These are phyloP conservation scores for Zanthoxylum bungeanum DNA, from an alignment of 345 rosid genomes.

Conservation along the genomic window DNA sequence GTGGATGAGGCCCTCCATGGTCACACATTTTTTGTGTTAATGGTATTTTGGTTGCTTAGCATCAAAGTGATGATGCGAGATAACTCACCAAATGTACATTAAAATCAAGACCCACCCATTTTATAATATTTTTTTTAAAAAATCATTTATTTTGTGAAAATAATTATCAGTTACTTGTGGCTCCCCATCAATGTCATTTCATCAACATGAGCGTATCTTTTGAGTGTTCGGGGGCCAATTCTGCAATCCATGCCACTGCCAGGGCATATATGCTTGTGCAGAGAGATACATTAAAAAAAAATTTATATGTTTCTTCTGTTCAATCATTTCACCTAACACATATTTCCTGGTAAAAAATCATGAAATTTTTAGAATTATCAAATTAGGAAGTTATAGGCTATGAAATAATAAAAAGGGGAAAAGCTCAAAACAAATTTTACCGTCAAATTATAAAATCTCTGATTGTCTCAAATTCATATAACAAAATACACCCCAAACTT, in stretches of 20 bases:
- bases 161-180: background rate
- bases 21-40: background rate
- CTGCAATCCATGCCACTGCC: background rate
- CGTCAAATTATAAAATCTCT: too few relatives aligned
- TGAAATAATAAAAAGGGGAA: background rate
- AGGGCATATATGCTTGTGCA: background rate
- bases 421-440: background rate
- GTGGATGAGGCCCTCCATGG: background rate
- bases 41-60: background rate
- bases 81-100: background rate
- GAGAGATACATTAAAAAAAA: background rate
- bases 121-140: too few relatives aligned
- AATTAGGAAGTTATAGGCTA: too few relatives aligned
- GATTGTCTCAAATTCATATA: too few relatives aligned
- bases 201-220: background rate
- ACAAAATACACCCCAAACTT: too few relatives aligned
- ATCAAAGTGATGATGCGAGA: background rate
- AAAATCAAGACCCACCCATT: background rate
- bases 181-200: background rate
- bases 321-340: background rate
- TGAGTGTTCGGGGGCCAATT: background rate
- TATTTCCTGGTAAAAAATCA: background rate
- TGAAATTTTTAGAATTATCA: too few relatives aligned
- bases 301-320: background rate
- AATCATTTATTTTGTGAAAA: background rate